Evolutionary conservation across 2,329 filamentous ascomycete species (phyloP), one percentile per base, ranked within the genome.

Genomic region (Elsinoe necatrix): DNA sequence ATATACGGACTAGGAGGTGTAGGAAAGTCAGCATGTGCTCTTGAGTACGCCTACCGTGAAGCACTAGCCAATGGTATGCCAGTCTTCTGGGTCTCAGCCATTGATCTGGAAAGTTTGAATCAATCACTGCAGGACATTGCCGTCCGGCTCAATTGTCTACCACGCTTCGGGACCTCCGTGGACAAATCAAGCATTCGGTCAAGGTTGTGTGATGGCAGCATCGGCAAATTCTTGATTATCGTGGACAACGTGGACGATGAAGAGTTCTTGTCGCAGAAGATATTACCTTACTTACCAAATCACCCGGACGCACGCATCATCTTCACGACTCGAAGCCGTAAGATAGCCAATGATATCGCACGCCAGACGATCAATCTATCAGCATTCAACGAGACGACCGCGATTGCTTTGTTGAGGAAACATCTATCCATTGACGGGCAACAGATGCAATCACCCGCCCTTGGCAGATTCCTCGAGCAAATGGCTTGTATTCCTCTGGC

Each of bases 231-330:
- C 23, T 7, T 45, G 20, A 23, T 45, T 23, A 25, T 45, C 11
- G 41, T 45, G 14, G 41, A 45, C 20, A 45, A 45, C n/a, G 41
- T n/a, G 9, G 41, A 45, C n/a, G 41, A 45, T 45, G 41, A 45
- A 9, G 20, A 45, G 2, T 25, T 45, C 6, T 45, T 25, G 18
- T n/a, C 9, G 1, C 18, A 45, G 20, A 23, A 45, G 9, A n/a
- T 45, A 6, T 9, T 25, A 14, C 41, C 20, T 2, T 45, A 12
- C 14, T 7, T 45, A n/a, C 41, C 41, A 8, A n/a, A 45, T 4
- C 41, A 45, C n/a, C 41, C 41, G 18, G 41, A 45, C 11, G 41
- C 41, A 11, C 41, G 23, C 12, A 45, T 45, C 4, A 21, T 45
- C 2, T 45, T 45, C 20, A 45, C 41, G 18, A 25, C 41, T 23